These are phyloP conservation scores for Primulina eburnea DNA, from an alignment of 257 asterid genomes.

Conservation along the genomic window DNA sequence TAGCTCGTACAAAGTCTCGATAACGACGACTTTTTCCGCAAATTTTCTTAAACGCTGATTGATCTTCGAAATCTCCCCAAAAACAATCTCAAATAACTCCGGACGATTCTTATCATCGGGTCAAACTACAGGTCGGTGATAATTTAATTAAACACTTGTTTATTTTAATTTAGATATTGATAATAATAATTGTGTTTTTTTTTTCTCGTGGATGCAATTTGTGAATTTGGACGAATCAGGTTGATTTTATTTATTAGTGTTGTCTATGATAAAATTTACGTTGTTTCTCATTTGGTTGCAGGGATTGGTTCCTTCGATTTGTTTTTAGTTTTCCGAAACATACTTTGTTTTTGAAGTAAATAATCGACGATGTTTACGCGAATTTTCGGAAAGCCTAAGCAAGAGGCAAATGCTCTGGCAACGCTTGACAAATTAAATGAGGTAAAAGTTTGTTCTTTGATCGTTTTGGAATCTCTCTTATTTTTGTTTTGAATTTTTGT, in stretches of 20 bases:
- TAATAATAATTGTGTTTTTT: background rate
- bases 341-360: slow-evolving; percentile 19
- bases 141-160: slow-evolving; percentile 1
- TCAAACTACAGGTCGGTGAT: slow-evolving; percentile 29
- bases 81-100: slow-evolving; percentile 8
- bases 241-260: slow-evolving; percentile 7
- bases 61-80: slow-evolving; percentile 17
- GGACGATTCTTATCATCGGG: slow-evolving; percentile 22
- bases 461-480: slow-evolving; percentile 3
- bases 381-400: slow-evolving; percentile 68
- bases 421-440: slow-evolving; percentile 70
- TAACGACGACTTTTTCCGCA: background rate
- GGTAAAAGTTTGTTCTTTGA: slow-evolving; percentile 34
- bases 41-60: background rate
- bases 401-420: slow-evolving; percentile 61
- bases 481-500: background rate
- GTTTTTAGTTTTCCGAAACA: background rate
- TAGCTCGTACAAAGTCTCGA: background rate
- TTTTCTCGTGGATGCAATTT: slow-evolving; percentile 1
- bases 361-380: slow-evolving; percentile 54
- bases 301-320: slow-evolving; percentile 29
- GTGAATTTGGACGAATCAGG: slow-evolving; percentile 6
- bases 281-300: slow-evolving; percentile 23
- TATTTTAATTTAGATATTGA: background rate
- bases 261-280: slow-evolving; percentile 25